Base-by-base conservation (phyloP, 2,329 filamentous ascomycete species). In the Pseudogymnoascus sp. region DNA sequence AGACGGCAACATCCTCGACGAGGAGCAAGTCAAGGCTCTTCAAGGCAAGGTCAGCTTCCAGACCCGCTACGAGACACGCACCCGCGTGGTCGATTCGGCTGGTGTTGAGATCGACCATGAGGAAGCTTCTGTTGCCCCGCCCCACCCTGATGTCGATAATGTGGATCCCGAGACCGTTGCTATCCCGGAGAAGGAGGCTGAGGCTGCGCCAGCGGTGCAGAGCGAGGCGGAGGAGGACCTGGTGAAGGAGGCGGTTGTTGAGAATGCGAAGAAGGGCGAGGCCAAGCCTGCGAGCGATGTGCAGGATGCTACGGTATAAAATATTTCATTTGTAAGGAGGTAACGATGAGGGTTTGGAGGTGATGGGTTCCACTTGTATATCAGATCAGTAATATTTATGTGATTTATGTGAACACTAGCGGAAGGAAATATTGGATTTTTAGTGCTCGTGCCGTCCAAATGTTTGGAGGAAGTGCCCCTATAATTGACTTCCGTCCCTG, bases 11-110 rank as follows among this genome's bases (percentile, higher is more conserved):
- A 75, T 97, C 33, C 83, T 99, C 33, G 80, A 93, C 72, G 86
- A 89, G 62, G 89, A 92, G 72, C 85, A 96, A 74, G 92, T 99
- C 64, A 85, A 89, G 71, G 85, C 84, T 19, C 84, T 99, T 33
- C 85, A 93, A 75, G 95, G 93, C 71, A 96, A 96, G 77, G 93
- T 97, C 65, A 91, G 91, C 71, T 97, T 99, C 78, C 88, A 96
- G 78, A 97, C 95, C 11, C 89, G 88, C 68, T 97, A 97, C 74
- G 93, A 97, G 80, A 97, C 93, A n/a, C 85, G 90, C 67, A 97
- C 92, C 7, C 88, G 91, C 64, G 77, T 97, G 63, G 81, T 96
- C 42, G 91, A 96, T 75, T 84, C 84, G 61, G 75, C 86, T 46
- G 95, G 93, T 65, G 91, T 93, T 68, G 90, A 96, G 72, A 77